A percentile compares a stretch with the other conserved stretches of the same genome.
Evolutionary conservation across 163 green algal genomes (phyloP).

Genomic region (Scenedesmus sp.): DNA sequence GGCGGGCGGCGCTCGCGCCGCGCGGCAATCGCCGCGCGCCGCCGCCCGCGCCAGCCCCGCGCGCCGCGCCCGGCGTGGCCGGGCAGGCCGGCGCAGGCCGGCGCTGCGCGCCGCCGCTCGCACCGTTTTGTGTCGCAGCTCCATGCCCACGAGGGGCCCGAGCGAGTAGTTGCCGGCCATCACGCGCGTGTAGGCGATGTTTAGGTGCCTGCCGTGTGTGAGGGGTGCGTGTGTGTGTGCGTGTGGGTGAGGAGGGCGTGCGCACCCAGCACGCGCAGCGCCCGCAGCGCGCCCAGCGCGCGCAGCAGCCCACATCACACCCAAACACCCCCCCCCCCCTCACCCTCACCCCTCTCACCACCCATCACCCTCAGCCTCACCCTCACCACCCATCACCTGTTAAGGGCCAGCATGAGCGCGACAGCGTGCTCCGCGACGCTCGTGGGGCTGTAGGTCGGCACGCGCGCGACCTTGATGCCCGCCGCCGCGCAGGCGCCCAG

Average conservation of each 20-base stretch:
- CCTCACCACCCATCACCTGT: too few species aligned
- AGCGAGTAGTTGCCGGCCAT: constrained; percentile 76
- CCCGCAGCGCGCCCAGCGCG: neutral
- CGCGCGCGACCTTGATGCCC: constrained; percentile 67
- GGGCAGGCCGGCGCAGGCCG: constrained; percentile 68
- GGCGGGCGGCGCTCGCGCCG: too few species aligned
- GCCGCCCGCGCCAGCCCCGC: too few species aligned
- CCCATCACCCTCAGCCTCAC: too few species aligned
- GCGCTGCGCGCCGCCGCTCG: too few species aligned
- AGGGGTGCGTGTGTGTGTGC: too few species aligned
- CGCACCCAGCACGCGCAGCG: neutral
- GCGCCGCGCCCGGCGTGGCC: constrained; percentile 69
- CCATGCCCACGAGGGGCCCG: constrained; percentile 71
- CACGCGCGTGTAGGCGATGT: constrained; percentile 61
- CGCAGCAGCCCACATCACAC: neutral
- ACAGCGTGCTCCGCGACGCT: constrained; percentile 84
- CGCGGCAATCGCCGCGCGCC: too few species aligned
- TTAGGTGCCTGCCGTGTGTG: constrained; percentile 69
- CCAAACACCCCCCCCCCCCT: too few species aligned
- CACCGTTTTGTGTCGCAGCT: constrained; percentile 75
- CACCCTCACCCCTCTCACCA: too few species aligned
- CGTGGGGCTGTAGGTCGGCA: constrained; percentile 79
- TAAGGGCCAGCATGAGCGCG: constrained; percentile 61
- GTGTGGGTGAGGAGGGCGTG: too few species aligned
- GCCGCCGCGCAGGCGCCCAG: constrained; percentile 54